phyloP scores from a whole-genome alignment of 768 basidiomycete species.

The Trametes cubensis region DNA sequence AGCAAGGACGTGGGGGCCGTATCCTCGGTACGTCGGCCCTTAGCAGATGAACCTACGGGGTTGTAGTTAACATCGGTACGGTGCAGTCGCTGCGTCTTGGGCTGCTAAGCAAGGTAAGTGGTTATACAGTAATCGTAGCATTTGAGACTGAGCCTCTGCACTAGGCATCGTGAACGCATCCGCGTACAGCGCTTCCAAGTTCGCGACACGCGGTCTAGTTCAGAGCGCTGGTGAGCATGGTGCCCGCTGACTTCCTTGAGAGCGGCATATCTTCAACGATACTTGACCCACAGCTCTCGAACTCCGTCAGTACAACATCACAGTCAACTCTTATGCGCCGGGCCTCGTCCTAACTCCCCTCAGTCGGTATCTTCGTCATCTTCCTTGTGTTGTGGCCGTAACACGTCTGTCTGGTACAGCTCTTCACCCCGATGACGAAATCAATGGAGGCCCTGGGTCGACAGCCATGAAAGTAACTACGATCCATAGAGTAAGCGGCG shows the following conservation, averaged over 20 bases:
- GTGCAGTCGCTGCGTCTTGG: conserved; percentile 25
- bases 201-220: conserved; percentile 32
- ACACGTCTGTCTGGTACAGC: neutral
- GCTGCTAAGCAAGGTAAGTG: conserved; percentile 24
- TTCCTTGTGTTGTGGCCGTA: neutral
- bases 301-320: conserved; percentile 27
- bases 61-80: neutral
- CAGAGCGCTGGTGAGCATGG: conserved; percentile 24
- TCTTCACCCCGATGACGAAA: conserved; percentile 10
- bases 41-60: neutral
- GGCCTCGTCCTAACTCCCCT: conserved; percentile 30
- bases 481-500: neutral
- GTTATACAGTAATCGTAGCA: neutral
- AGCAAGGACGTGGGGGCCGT: conserved; percentile 42
- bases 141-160: no score
- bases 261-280: neutral
- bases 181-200: conserved; percentile 31
- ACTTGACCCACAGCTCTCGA: conserved; percentile 26
- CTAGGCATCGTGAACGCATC: neutral
- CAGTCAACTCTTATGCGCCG: conserved; percentile 34
- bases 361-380: conserved; percentile 5
- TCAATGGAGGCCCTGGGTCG: conserved; percentile 14
- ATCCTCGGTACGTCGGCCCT: conserved; percentile 38
- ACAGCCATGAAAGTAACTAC: conserved; percentile 11
- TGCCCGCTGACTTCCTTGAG: neutral